Base-by-base conservation (phyloP, 176 grass and related monocot species). In the Pharus latifolius region DNA sequence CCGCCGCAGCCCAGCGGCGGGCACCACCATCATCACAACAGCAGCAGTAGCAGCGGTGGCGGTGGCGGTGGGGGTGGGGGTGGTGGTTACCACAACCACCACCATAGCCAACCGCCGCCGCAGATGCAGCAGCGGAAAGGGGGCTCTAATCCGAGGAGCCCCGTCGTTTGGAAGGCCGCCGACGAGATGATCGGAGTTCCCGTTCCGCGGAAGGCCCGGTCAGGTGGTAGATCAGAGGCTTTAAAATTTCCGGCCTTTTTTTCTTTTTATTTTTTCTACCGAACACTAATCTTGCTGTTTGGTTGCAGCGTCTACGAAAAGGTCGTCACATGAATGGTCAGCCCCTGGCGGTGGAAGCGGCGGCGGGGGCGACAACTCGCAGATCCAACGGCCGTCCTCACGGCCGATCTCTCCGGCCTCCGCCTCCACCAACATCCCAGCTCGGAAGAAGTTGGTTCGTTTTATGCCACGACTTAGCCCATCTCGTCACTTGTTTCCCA, bases 181-280 rank as follows among this genome's bases (percentile, higher is more conserved):
- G 96, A 99, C 70, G 96, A 99, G 75, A 99, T 99, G 96, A 99
- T 99, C 57, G 96, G 96, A 13, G 87, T 99, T 35, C 64, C 87
- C 1, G 96, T 99, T 11, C 96, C 96, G 0, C 77, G 96, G 72
- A 99, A 99, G 87, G 87, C 96, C 6, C 90, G 96, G 27, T 94
- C 96, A 26, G 82, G 96, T 99, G 80, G 51, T 57, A 1, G 11
- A 6, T 1, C 57, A 3, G 29, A 84, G 47, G 51, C 23, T 44
- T 24, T 0, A 26, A 38, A 10, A 19, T 74, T 69, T 77, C 1
- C 2, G 3, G 0, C 19, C 55, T 74, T 29, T 1, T 7, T 50
- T 24, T 29, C 16, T 43, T 69, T 83, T 26, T 54, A 24, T 0
- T 29, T 51, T 7, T 0, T 44, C 9, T 54, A 46, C 34, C 50